Percentiles rank a stretch among this genome's conserved stretches.
Evolutionary conservation across 116 monocot genomes (phyloP).

Genomic region (Phalaenopsis hybrid): DNA sequence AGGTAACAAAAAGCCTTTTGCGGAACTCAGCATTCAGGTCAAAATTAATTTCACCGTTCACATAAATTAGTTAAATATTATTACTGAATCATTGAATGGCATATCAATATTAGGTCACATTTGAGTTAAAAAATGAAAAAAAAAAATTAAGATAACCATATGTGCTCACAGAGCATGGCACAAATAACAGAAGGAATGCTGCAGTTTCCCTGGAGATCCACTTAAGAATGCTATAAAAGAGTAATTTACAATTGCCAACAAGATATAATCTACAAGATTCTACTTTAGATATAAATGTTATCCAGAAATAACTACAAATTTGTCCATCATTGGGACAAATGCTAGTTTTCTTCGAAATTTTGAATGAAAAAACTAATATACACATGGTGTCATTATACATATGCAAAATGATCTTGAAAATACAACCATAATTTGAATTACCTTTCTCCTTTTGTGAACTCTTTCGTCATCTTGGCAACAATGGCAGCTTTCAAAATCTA

Average conservation of each 20-base stretch:
- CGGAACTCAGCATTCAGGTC: neutral
- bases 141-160: neutral
- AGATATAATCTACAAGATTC: neutral
- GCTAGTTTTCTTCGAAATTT: neutral
- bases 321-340: neutral
- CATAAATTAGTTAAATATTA: neutral
- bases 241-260: neutral
- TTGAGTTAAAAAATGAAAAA: neutral
- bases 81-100: neutral
- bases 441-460: constrained; percentile 43
- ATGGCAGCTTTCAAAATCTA: constrained; percentile 16
- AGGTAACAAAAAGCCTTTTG: neutral
- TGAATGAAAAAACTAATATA: neutral
- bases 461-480: constrained; percentile 18
- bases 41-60: neutral
- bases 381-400: neutral
- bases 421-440: constrained; percentile 3
- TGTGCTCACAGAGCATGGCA: neutral
- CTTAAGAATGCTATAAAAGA: neutral
- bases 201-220: neutral
- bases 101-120: neutral
- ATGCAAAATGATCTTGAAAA: neutral
- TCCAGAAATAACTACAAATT: neutral
- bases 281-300: neutral
- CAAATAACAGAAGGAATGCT: neutral